A percentile compares a stretch with the other conserved stretches of the same genome.
Conservation (phyloP, 352 stramenopile species). For the Phytophthora constricta region DNA sequence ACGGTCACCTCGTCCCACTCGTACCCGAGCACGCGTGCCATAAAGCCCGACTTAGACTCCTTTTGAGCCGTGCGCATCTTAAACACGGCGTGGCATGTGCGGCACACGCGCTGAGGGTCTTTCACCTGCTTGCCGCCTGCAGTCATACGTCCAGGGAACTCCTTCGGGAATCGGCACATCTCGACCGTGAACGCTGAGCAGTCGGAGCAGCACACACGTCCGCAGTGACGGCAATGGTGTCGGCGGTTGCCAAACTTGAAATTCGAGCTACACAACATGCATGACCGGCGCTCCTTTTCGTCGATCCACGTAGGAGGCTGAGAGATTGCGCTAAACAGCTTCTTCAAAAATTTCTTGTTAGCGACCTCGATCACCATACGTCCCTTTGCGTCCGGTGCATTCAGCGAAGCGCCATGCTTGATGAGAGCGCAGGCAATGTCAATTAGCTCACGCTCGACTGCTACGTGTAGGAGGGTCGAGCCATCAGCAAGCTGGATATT, state of each 20-base stretch:
- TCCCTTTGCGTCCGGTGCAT: slow-evolving; percentile 73
- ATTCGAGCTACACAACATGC: slow-evolving; percentile 72
- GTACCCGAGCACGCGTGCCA: slow-evolving; percentile 82
- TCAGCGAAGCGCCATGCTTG: slow-evolving; percentile 72
- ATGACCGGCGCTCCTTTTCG: slow-evolving; percentile 71
- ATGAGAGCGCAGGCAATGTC: slow-evolving; percentile 81
- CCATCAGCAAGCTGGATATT: slow-evolving; percentile 81
- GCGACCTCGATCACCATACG: slow-evolving; percentile 80
- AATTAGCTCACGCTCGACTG: slow-evolving; percentile 83
- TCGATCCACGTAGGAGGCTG: slow-evolving; percentile 82
- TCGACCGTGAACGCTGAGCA: slow-evolving; percentile 84
- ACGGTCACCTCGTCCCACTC: slow-evolving; percentile 86
- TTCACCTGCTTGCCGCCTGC: slow-evolving; percentile 73
- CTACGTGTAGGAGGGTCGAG: slow-evolving; percentile 85
- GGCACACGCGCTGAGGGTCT: slow-evolving; percentile 83
- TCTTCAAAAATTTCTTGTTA: slow-evolving; percentile 82
- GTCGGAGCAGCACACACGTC: slow-evolving; percentile 84
- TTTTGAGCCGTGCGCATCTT: slow-evolving; percentile 85
- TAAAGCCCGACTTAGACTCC: slow-evolving; percentile 86
- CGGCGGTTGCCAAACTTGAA: slow-evolving; percentile 86
- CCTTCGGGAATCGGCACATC: slow-evolving; percentile 84
- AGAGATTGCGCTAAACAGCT: slow-evolving; percentile 83
- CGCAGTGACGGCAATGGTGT: slow-evolving; percentile 88
- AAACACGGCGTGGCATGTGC: slow-evolving; percentile 86
- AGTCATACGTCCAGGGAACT: slow-evolving; percentile 77